phyloP scores from a whole-genome alignment of 75 land plant genomes.

The Chamaecyparis obtusa region DNA sequence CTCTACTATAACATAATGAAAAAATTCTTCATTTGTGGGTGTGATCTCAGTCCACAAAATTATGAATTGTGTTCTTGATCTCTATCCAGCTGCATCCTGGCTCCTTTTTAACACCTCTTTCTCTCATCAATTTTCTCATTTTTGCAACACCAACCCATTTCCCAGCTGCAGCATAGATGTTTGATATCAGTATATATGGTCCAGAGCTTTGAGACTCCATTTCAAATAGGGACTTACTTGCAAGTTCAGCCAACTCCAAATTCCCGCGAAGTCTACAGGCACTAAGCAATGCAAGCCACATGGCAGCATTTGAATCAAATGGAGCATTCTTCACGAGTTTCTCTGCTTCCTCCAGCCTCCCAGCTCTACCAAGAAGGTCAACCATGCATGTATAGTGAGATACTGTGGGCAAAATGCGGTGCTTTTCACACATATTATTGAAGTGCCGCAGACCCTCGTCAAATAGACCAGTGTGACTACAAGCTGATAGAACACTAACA shows the following conservation, averaged over 20 bases:
- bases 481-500: conserved; percentile 15
- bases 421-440: conserved; percentile 1
- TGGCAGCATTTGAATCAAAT: conserved; percentile 1
- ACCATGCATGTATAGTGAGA: conserved; percentile 19
- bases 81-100: conserved; percentile 5
- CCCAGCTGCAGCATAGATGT: conserved; percentile 13
- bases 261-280: conserved; percentile 16
- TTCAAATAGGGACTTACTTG: not conserved
- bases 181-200: conserved; percentile 17
- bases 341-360: conserved; percentile 12
- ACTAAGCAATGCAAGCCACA: conserved; percentile 15
- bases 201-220: conserved; percentile 1
- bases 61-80: not conserved
- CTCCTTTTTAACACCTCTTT: not conserved
- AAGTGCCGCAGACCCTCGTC: conserved; percentile 8
- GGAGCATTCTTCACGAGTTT: conserved; percentile 9
- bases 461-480: conserved; percentile 11
- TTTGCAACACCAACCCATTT: not conserved
- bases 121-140: conserved; percentile 3
- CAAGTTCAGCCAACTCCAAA: conserved; percentile 11
- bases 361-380: conserved; percentile 18
- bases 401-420: not conserved
- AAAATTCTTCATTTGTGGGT: not conserved
- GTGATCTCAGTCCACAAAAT: not conserved
- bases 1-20: not conserved